These are phyloP conservation scores for Suhomyces sp. DNA, from an alignment of 805 yeast species.

Conservation along the genomic window DNA sequence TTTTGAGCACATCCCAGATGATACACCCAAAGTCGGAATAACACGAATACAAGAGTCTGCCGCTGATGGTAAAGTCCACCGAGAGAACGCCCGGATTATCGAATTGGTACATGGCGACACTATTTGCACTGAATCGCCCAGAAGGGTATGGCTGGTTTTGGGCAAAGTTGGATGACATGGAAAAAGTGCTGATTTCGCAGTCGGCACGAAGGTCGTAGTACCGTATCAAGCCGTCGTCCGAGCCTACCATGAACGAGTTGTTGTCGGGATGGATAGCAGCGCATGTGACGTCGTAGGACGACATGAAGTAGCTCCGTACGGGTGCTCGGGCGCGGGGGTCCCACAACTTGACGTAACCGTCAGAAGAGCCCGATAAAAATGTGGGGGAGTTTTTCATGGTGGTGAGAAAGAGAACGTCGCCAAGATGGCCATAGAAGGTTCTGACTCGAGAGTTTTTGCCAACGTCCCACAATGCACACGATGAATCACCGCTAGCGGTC, in stretches of 20 bases:
- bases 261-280: conserved; percentile 68
- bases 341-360: conserved; percentile 52
- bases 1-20: conserved; percentile 73
- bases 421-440: conserved; percentile 63
- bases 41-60: conserved; percentile 70
- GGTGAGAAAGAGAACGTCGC: conserved; percentile 59
- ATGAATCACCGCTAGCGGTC: conserved; percentile 81
- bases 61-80: conserved; percentile 69
- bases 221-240: conserved; percentile 72
- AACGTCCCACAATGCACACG: conserved; percentile 78
- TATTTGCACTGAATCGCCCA: background rate
- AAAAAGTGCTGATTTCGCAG: conserved; percentile 57
- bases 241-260: conserved; percentile 66
- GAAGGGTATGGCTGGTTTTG: conserved; percentile 1
- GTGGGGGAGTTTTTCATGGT: conserved; percentile 20
- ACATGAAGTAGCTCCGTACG: conserved; percentile 50
- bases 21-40: conserved; percentile 74
- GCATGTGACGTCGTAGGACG: conserved; percentile 61
- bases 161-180: conserved; percentile 14
- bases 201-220: conserved; percentile 77
- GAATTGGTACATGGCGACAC: conserved; percentile 15
- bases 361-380: conserved; percentile 66
- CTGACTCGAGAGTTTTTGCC: conserved; percentile 51
- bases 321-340: conserved; percentile 34
- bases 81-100: conserved; percentile 72